phyloP scores from a whole-genome alignment of 2,329 filamentous ascomycete species.

The Incumbomyces lentus region DNA sequence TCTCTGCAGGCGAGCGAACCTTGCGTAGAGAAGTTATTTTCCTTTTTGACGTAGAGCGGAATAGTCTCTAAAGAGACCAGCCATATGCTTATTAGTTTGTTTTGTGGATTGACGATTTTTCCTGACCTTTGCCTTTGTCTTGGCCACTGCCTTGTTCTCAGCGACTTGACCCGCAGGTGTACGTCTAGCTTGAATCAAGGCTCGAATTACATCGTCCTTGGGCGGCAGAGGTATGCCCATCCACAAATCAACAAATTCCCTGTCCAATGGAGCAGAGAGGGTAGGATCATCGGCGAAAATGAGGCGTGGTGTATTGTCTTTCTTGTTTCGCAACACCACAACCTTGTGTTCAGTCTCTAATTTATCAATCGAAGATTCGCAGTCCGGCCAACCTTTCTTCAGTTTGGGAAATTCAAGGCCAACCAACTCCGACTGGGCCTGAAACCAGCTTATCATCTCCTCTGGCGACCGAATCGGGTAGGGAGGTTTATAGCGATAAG shows the following conservation, averaged over 20 bases:
- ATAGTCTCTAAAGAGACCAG: constrained; percentile 17
- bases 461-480: constrained; percentile 72
- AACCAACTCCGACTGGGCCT: constrained; percentile 68
- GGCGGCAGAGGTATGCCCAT: constrained; percentile 57
- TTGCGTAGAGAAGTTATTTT: not conserved
- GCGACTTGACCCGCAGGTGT: constrained; percentile 78
- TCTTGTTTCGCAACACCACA: constrained; percentile 80
- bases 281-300: constrained; percentile 83
- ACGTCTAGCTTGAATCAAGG: constrained; percentile 60
- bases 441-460: constrained; percentile 69
- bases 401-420: constrained; percentile 80
- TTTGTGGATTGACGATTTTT: constrained; percentile 51
- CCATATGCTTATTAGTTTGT: constrained; percentile 82
- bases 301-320: constrained; percentile 75
- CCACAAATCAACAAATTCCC: constrained; percentile 78
- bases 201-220: constrained; percentile 59
- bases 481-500: constrained; percentile 73
- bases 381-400: constrained; percentile 91
- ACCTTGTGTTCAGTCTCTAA: constrained; percentile 71
- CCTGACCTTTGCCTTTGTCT: constrained; percentile 59
- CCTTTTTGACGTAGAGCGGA: constrained; percentile 14
- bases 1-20: too few relatives aligned
- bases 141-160: constrained; percentile 39
- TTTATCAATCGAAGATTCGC: constrained; percentile 62
- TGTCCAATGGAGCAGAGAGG: constrained; percentile 63